Percentiles rank a stretch among this genome's conserved stretches.
These are phyloP conservation scores for Hymenoscyphus linearis DNA, from an alignment of 2,329 filamentous ascomycete species.

Conservation along the genomic window DNA sequence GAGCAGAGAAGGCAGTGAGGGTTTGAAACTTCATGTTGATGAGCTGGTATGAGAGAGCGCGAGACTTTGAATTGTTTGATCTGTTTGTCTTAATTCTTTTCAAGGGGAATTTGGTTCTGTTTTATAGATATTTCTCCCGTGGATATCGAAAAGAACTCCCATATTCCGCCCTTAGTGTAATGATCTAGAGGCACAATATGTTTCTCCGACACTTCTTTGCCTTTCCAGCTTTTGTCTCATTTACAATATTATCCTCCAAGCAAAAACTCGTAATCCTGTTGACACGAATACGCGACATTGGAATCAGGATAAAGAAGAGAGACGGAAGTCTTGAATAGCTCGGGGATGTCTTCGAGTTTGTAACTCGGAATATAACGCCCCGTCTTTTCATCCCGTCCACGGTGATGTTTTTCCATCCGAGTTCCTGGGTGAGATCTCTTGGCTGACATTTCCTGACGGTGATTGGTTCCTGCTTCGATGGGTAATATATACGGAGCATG, in stretches of 20 bases:
- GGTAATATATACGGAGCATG: too few relatives aligned
- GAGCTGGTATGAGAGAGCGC: not conserved
- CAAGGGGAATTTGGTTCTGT: not conserved
- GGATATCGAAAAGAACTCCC: not conserved
- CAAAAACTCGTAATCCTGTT: not conserved
- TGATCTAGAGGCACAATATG: not conserved
- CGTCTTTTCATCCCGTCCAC: too few relatives aligned
- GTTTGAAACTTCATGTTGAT: not conserved
- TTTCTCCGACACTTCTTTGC: not conserved
- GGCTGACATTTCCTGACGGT: too few relatives aligned
- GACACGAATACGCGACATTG: not conserved
- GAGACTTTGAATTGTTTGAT: not conserved
- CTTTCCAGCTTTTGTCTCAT: not conserved
- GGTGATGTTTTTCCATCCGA: too few relatives aligned
- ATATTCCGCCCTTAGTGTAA: not conserved
- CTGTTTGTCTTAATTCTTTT: not conserved
- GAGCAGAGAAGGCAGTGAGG: not conserved
- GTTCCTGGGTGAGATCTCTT: too few relatives aligned
- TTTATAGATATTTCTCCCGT: not conserved
- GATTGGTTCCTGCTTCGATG: too few relatives aligned
- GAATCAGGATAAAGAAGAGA: too few relatives aligned
- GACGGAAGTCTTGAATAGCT: too few relatives aligned
- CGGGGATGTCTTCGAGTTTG: not conserved
- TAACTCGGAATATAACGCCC: too few relatives aligned
- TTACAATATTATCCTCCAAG: not conserved